Base-by-base conservation (phyloP, 352 stramenopile genomes). In the Phytopythium helicoides region DNA sequence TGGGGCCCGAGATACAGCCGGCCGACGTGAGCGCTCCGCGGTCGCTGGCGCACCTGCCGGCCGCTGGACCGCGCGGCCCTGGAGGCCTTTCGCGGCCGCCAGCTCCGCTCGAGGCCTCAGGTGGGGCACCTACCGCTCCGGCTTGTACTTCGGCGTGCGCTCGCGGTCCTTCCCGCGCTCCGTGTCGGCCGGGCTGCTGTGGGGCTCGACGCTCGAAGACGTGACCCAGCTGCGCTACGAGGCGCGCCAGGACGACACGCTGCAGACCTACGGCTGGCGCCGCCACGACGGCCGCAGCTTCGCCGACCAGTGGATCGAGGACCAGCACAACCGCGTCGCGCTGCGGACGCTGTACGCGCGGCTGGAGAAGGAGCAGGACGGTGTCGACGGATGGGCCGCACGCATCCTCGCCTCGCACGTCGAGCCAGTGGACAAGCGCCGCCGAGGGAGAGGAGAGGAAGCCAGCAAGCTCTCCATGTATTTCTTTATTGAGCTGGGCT, bases 211-310 rank as follows among this genome's bases (percentile, higher is more conserved):
- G 47, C 60, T 86, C 39, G 78, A 90, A 33, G 77, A 90, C 47
- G 65, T 87, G 33, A 81, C 77, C 38, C 81, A 92, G 62, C 55
- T 94, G 16, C 64, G 81, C 36, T 79, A 92, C 60, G 66, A 87
- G 51, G 90, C 81, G 52, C 74, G 75, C 0, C 81, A 94, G 45
- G 80, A 90, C 28, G 84, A 94, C 58, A 73, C 71, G 12, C 56
- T 94, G 37, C 68, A 91, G 51, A 77, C 76, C 34, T 94, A 94
- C 54, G 81, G 81, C n/a, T 94, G 84, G 84, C 54, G 81, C 7
- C 54, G 87, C 31, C 84, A 94, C 59, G 80, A 94, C 50, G 84
- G 84, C 19, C 62, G 54, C 25, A 54, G 40, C 41, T 94, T 78
- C 54, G 84, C 78, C 1, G 42, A 60, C 18, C 81, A 94, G 53